Conservation (phyloP, 257 asterid species). For the Coffea eugenioides region DNA sequence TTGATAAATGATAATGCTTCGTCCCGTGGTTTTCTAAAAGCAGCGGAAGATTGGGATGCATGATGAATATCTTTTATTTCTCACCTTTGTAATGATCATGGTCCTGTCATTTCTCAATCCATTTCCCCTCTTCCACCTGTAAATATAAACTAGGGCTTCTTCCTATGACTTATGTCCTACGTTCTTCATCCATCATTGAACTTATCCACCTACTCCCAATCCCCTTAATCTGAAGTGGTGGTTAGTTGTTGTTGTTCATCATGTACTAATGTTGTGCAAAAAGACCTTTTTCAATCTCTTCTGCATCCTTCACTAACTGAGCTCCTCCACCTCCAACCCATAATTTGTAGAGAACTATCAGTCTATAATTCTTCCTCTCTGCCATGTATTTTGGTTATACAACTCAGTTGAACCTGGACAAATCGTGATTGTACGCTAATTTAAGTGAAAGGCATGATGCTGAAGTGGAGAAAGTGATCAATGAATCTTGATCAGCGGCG, state of each 20-base stretch:
- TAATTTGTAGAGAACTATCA: no score
- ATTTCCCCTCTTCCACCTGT: not conserved
- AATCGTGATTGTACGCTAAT: not conserved
- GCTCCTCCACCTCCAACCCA: no score
- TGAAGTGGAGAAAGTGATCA: not conserved
- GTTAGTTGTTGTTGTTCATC: not conserved
- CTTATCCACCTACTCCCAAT: not conserved
- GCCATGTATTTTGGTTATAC: not conserved
- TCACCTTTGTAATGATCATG: not conserved
- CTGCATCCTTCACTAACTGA: not conserved
- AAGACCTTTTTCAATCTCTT: not conserved
- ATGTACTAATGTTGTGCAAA: not conserved
- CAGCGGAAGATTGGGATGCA: slow-evolving; percentile 2
- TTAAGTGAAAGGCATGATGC: not conserved
- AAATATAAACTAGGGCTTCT: not conserved
- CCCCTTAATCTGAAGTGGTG: not conserved
- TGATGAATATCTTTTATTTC: not conserved
- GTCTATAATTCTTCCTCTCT: not conserved
- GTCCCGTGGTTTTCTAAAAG: slow-evolving; percentile 5
- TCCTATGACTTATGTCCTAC: not conserved
- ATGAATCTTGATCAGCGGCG: not conserved
- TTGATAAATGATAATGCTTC: not conserved
- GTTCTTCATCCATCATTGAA: not conserved
- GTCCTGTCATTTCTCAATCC: not conserved
- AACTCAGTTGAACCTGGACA: not conserved